Evolutionary conservation across 1,284 basidiomycete species (phyloP).

Genomic region (Mycena sp.): DNA sequence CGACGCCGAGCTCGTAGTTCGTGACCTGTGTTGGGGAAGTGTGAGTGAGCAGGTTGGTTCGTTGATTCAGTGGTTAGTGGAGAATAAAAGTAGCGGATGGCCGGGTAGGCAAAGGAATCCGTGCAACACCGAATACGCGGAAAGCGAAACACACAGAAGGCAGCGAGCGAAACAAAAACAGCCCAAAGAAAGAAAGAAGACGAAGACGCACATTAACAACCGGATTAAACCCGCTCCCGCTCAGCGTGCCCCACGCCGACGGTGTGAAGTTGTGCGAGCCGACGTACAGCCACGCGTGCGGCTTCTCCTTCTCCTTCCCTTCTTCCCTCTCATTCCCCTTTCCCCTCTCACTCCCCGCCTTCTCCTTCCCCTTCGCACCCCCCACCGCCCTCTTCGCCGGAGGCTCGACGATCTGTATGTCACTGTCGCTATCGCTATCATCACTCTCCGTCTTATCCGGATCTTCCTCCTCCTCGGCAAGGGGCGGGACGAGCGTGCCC

Average conservation of each 20-base stretch:
- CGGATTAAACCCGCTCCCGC: conserved; percentile 75
- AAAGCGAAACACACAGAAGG: neutral
- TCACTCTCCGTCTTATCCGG: conserved; percentile 10
- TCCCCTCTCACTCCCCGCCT: too few species aligned
- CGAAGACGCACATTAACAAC: conserved; percentile 59
- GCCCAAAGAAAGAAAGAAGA: neutral
- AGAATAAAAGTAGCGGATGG: neutral
- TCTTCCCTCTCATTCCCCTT: too few species aligned
- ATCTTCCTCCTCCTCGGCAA: neutral
- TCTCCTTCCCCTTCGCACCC: too few species aligned
- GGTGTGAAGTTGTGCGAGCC: conserved; percentile 88
- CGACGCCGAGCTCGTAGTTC: conserved; percentile 81
- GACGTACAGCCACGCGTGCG: conserved; percentile 76
- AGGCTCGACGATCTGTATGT: conserved; percentile 17
- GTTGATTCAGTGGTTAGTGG: too few species aligned
- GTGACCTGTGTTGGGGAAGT: conserved; percentile 55
- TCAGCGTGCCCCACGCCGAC: conserved; percentile 84
- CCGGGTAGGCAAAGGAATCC: neutral
- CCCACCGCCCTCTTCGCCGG: too few species aligned
- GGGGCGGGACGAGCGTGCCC: conserved; percentile 11
- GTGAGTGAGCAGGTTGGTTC: neutral
- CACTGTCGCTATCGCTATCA: conserved; percentile 10
- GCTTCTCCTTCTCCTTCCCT: neutral
- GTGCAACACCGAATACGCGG: neutral
- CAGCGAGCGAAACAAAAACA: neutral